A percentile compares a stretch with the other conserved stretches of the same genome.
phyloP scores from a whole-genome alignment of 129 eudicot genomes.

The Chrysanthemum seticuspe region DNA sequence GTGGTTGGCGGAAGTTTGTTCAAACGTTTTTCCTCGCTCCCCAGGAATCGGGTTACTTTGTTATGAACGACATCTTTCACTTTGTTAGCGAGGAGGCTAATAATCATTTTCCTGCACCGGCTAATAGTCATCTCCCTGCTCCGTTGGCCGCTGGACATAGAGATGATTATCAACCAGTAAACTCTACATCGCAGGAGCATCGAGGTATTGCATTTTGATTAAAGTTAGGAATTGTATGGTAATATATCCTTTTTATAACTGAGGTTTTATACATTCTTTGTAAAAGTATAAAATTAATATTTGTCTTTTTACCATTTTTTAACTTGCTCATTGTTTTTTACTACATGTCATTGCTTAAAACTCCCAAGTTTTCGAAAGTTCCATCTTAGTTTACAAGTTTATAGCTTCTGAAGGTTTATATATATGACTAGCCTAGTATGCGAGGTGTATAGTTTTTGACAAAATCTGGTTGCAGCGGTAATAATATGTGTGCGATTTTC shows the following conservation, averaged over 20 bases:
- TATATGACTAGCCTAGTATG: background rate
- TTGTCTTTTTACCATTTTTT: background rate
- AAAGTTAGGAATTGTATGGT: background rate
- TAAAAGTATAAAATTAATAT: background rate
- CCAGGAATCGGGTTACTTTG: constrained; percentile 83
- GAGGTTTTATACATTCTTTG: background rate
- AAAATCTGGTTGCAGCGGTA: too few relatives aligned
- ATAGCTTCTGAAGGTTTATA: background rate
- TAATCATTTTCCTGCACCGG: constrained; percentile 42
- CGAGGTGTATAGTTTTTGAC: too few relatives aligned
- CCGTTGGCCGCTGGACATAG: constrained; percentile 35
- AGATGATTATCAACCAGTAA: constrained; percentile 48
- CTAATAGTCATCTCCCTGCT: constrained; percentile 37
- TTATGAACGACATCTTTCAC: constrained; percentile 81
- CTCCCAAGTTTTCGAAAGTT: too few relatives aligned
- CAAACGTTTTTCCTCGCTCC: constrained; percentile 94
- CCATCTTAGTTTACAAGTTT: background rate
- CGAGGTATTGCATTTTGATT: constrained; percentile 47
- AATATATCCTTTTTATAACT: too few relatives aligned
- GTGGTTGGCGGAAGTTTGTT: constrained; percentile 68
- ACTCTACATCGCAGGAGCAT: constrained; percentile 41
- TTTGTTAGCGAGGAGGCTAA: constrained; percentile 49
- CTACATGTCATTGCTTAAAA: background rate
- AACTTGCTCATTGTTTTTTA: background rate
- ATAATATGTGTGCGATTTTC: too few relatives aligned